Conservation (phyloP, 2,329 filamentous ascomycete species). For the Aureobasidium sp. region DNA sequence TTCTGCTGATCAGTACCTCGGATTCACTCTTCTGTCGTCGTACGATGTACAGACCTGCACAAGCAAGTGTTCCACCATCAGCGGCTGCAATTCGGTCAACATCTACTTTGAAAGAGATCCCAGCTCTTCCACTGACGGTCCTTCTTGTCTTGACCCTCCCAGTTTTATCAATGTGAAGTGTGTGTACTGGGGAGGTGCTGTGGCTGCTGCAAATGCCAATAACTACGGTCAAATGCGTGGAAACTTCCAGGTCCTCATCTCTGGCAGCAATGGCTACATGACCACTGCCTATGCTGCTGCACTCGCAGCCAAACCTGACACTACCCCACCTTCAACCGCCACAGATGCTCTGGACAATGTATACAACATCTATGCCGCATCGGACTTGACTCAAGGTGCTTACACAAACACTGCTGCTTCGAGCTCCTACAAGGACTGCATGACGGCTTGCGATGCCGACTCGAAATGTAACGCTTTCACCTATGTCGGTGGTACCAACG, state of each 20-base stretch:
- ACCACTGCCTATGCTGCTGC: constrained; percentile 13
- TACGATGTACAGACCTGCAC: constrained; percentile 12
- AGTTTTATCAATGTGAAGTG: constrained; percentile 23
- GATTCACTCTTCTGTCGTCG: constrained; percentile 7
- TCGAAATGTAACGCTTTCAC: constrained; percentile 12
- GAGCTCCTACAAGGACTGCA: constrained; percentile 13
- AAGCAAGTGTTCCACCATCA: constrained; percentile 7
- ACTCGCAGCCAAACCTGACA: constrained; percentile 7
- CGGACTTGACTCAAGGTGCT: constrained; percentile 6
- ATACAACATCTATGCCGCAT: constrained; percentile 9
- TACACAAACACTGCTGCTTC: constrained; percentile 8
- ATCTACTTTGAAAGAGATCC: constrained; percentile 16
- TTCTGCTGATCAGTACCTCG: constrained; percentile 14
- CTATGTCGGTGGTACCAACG: constrained; percentile 12
- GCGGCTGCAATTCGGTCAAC: constrained; percentile 14
- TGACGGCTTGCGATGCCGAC: constrained; percentile 10
- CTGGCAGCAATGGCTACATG: constrained; percentile 13
- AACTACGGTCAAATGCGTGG: constrained; percentile 21
- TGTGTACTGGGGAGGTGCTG: constrained; percentile 21
- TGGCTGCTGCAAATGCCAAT: constrained; percentile 17
- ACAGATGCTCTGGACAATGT: constrained; percentile 9
- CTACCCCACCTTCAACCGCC: constrained; percentile 2
- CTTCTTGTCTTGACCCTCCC: constrained; percentile 16
- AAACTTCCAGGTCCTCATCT: constrained; percentile 13
- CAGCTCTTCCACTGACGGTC: neutral